Evolutionary conservation across 495 filamentous ascomycete species (phyloP).

Genomic region (Cercophora sp.): DNA sequence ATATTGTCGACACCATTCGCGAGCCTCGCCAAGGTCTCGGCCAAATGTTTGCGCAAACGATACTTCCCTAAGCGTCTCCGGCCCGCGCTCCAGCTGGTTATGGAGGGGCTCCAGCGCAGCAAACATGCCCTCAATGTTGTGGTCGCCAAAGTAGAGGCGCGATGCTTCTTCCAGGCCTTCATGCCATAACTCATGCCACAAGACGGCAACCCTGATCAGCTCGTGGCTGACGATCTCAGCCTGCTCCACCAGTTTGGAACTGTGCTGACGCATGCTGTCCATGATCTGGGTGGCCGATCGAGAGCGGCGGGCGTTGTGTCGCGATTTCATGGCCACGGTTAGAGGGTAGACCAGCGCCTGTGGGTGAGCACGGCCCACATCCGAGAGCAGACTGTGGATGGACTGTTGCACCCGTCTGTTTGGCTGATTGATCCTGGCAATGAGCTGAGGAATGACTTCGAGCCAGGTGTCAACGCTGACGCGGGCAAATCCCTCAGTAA

Average conservation of each 20-base stretch:
- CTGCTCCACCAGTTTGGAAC: constrained; percentile 88
- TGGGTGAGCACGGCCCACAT: constrained; percentile 89
- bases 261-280: constrained; percentile 96
- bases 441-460: constrained; percentile 94
- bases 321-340: constrained; percentile 95
- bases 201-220: constrained; percentile 89
- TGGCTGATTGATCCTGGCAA: constrained; percentile 94
- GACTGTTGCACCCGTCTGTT: constrained; percentile 79
- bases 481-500: constrained; percentile 82
- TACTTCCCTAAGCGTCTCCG: constrained; percentile 89
- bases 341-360: constrained; percentile 99
- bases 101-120: constrained; percentile 84
- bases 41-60: constrained; percentile 98
- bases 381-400: constrained; percentile 84
- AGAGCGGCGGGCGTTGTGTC: constrained; percentile 67
- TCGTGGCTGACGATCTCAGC: constrained; percentile 92
- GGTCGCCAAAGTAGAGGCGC: constrained; percentile 85
- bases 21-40: constrained; percentile 86
- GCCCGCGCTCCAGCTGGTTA: constrained; percentile 80
- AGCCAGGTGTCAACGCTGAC: constrained; percentile 98
- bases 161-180: constrained; percentile 98
- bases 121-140: constrained; percentile 97
- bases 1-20: constrained; percentile 93
- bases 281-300: constrained; percentile 87
- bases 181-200: constrained; percentile 99